Evolutionary conservation across 1,284 basidiomycete genomes (phyloP), one percentile per base, ranked within the genome.

Genomic region (Ustilago lituana): DNA sequence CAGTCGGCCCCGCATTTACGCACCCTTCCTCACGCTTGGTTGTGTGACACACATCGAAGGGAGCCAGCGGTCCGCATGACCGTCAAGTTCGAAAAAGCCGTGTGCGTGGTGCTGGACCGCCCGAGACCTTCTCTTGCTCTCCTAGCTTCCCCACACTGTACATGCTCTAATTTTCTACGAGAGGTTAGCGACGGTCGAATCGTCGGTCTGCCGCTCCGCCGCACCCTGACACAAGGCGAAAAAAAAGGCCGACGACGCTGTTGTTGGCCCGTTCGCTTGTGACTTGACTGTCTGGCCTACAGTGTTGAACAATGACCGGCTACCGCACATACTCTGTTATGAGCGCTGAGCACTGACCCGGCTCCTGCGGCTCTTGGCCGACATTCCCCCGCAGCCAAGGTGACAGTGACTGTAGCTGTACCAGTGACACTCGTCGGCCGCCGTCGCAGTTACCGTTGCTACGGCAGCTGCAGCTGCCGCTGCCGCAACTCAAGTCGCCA

Each of bases 291-390:
- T n/a, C n/a, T 29, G 27, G 27, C 12, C 27, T 29, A 12, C 27
- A n/a, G 27, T 29, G 27, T 29, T 29, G 27, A 41, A 17, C 17
- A 20, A 8, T 9, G 36, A 5, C 20, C 17, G 5, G 4, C 19
- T 3, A 19, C 8, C 11, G 4, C 15, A 35, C 10, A 10, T 15
- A 35, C 33, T 35, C 33, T 15, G 36, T 20, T 15, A n/a, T n/a
- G n/a, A n/a, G n/a, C n/a, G n/a, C n/a, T n/a, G n/a, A n/a, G 27
- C 27, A 29, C 27, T 29, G 27, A 12, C 36, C 24, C 51, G 19
- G 29, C 45, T 12, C n/a, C 27, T 56, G 53, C 53, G 53, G 60
- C 39, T 56, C 53, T 63, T 56, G 60, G 41, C 60, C 60, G 60
- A 63, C 29, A 36, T 33, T 55, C 51, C 40, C 45, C 52, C n/a